Evolutionary conservation across 2,329 filamentous ascomycete species (phyloP).

Genomic region (Aspergillus luchuensis): DNA sequence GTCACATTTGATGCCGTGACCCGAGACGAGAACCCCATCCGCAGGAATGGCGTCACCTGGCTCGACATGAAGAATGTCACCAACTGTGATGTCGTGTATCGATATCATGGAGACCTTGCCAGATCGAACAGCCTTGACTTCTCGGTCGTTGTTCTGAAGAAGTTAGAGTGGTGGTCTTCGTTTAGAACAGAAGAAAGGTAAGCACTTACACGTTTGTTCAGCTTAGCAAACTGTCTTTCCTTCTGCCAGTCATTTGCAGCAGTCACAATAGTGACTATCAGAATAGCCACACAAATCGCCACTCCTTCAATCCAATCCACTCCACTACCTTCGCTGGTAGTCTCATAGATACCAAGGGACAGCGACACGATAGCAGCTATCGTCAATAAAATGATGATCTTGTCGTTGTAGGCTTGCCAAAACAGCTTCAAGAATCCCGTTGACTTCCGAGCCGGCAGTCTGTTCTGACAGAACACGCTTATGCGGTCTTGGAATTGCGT

Average conservation of each 20-base stretch:
- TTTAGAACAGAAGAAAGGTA: neutral
- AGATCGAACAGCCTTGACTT: conserved; percentile 67
- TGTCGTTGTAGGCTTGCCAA: conserved; percentile 74
- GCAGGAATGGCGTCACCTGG: conserved; percentile 71
- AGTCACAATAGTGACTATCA: conserved; percentile 65
- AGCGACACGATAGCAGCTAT: conserved; percentile 69
- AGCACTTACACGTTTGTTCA: conserved; percentile 53
- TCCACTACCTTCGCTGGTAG: conserved; percentile 52
- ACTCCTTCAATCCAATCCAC: conserved; percentile 70
- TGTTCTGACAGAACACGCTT: conserved; percentile 62
- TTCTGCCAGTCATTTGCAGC: conserved; percentile 70
- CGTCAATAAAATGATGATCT: conserved; percentile 70
- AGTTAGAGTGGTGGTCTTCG: conserved; percentile 25
- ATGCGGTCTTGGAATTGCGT: conserved; percentile 58
- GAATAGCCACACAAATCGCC: conserved; percentile 65
- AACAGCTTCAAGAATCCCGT: conserved; percentile 62
- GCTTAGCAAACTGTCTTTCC: conserved; percentile 64
- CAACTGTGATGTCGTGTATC: conserved; percentile 67
- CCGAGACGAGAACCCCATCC: conserved; percentile 69
- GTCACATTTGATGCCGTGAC: conserved; percentile 69
- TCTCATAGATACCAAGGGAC: conserved; percentile 69
- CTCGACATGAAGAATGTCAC: conserved; percentile 69
- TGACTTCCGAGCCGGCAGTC: conserved; percentile 64
- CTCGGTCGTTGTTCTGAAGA: conserved; percentile 62
- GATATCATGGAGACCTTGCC: conserved; percentile 66